Base-by-base conservation (phyloP, 495 filamentous ascomycete genomes). In the Penicillium cataractarum region DNA sequence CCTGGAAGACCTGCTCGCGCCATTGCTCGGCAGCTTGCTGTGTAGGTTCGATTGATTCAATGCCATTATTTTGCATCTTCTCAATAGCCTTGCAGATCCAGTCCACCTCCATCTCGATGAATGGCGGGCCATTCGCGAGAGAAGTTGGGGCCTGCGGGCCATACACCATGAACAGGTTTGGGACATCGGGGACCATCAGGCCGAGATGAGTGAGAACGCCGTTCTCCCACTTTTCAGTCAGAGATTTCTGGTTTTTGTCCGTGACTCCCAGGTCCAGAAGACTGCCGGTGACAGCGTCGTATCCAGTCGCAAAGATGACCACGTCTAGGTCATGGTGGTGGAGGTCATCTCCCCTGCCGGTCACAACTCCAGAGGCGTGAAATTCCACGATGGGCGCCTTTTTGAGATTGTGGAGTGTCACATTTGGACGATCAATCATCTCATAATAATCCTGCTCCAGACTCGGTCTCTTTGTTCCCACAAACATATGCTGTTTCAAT, bases 401-500 rank as follows among this genome's bases (percentile, higher is more conserved):
- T 5, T 78, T 76, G 60, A 84, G 69, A 67, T 83, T 71, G 49
- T 86, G 71, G 8, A 87, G 44, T 21, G 78, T 70, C 6, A 87
- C 82, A 57, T 85, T 83, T 0, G 75, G 67, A 27, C 73, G 67
- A 58, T 86, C 80, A 65, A 88, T 79, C 55, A 78, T 74, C 63
- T 87, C 84, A 60, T 79, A 86, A 72, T 84, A 87, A 44, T 82
- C 74, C 39, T 77, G 69, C 60, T 87, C 85, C 6, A 87, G 76
- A 21, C 75, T 81, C 1, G 78, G 78, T 0, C 85, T 74, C 71
- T 86, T 87, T 13, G 76, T 73, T 29, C 83, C 86, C 83, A 39
- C 13, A 3, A 39, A 17, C 35, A 39, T 76, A 1, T 79, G 78
- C 27, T 73, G 75, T 46, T 81, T 69, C 17, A 76, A 33, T 0